Conservation (phyloP, 192 early-diverging fungal species). For the Coemansia sp. region DNA sequence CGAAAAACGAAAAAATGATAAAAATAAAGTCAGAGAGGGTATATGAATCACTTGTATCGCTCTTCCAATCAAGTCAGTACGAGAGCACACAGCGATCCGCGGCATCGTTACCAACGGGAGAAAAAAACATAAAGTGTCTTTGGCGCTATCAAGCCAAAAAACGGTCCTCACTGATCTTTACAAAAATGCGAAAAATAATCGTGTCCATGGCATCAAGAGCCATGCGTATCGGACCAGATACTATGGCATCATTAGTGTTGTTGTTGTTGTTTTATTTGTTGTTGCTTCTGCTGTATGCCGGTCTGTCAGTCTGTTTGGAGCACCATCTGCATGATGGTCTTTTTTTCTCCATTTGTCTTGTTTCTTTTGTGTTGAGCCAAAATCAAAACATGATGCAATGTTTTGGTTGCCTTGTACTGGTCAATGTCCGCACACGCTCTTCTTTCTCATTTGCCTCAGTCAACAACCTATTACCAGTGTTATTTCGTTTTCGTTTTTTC, state of each 20-base stretch:
- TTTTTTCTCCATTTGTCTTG: neutral
- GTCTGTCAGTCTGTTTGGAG: neutral
- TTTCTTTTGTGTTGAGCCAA: conserved; percentile 1
- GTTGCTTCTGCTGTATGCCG: neutral
- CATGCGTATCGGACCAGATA: no score
- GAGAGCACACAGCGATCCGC: no score
- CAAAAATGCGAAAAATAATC: no score
- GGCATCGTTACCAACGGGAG: no score
- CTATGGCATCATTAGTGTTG: neutral
- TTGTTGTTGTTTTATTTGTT: neutral
- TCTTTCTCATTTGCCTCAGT: no score
- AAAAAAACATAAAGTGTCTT: no score
- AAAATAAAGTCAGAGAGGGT: neutral
- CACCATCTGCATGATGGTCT: neutral
- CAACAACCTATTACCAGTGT: neutral
- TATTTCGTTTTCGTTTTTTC: conserved; percentile 3
- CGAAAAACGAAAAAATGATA: neutral
- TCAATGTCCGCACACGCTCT: no score
- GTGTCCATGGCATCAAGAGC: no score
- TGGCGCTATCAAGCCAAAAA: no score
- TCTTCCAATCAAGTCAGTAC: no score
- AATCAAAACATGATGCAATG: neutral
- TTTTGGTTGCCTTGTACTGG: no score
- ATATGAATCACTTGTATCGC: neutral
- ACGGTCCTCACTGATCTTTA: no score